These are phyloP conservation scores for Ampelomyces quisqualis DNA, from an alignment of 2,329 filamentous ascomycete genomes.

Conservation along the genomic window DNA sequence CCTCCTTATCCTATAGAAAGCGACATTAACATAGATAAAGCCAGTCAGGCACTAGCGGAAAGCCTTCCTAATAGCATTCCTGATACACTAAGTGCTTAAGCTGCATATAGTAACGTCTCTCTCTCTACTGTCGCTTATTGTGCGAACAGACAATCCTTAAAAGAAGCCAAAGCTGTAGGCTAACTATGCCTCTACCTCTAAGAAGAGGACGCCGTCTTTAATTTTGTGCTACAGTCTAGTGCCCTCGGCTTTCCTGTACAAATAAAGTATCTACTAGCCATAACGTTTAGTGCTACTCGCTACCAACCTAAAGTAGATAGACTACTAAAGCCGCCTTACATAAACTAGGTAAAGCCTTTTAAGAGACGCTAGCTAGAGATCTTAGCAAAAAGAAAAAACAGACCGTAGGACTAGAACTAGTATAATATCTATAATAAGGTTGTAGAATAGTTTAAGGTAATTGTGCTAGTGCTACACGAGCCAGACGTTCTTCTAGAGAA, in stretches of 20 bases:
- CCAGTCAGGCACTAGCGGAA: constrained; percentile 14
- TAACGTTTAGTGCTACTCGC: constrained; percentile 16
- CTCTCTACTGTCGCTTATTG: constrained; percentile 26
- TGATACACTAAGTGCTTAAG: constrained; percentile 2
- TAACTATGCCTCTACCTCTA: constrained; percentile 31
- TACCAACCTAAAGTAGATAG: constrained; percentile 8
- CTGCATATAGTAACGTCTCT: constrained; percentile 14
- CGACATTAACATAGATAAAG: constrained; percentile 1
- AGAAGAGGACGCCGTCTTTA: constrained; percentile 32
- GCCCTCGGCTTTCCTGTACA: constrained; percentile 17
- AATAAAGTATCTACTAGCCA: constrained; percentile 19
- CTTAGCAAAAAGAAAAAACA: constrained; percentile 14
- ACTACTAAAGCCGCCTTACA: constrained; percentile 13
- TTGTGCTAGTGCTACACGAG: constrained; percentile 12
- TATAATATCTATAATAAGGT: constrained; percentile 26
- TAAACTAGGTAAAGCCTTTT: constrained; percentile 20
- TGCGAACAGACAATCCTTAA: constrained; percentile 19
- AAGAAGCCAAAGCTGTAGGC: constrained; percentile 22
- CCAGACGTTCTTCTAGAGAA: constrained; percentile 18
- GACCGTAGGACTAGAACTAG: constrained; percentile 24
- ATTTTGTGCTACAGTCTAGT: constrained; percentile 18
- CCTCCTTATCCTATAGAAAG: not conserved
- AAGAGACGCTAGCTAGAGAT: constrained; percentile 16
- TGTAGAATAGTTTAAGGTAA: constrained; percentile 25
- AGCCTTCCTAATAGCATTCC: constrained; percentile 6